Conservation (phyloP, 192 early-diverging fungal species). For the Backusella morwellensis region DNA sequence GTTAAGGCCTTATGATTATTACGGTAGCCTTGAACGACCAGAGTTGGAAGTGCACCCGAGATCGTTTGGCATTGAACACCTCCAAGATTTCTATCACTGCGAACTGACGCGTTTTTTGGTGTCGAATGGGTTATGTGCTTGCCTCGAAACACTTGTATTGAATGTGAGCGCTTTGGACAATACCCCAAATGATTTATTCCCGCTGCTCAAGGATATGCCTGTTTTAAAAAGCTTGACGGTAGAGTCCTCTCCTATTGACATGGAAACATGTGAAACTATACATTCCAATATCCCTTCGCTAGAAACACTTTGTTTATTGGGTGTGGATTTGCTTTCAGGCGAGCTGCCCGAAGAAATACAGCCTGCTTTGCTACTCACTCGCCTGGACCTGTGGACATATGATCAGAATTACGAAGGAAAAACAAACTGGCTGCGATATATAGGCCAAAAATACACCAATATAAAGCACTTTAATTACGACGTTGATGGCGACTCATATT, state of each 20-base stretch:
- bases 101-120: background rate
- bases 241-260: background rate
- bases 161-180: background rate
- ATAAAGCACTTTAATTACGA: background rate
- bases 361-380: background rate
- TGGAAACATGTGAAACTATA: background rate
- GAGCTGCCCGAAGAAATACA: background rate
- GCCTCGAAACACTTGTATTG: background rate
- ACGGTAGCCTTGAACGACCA: background rate
- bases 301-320: background rate
- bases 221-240: background rate
- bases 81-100: background rate
- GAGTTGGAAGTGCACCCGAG: background rate
- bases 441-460: background rate
- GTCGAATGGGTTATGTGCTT: background rate
- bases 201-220: background rate
- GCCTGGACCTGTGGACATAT: background rate
- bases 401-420: background rate
- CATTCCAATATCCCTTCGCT: background rate
- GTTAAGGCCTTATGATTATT: background rate
- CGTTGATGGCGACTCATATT: background rate
- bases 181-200: background rate
- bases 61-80: background rate
- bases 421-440: background rate
- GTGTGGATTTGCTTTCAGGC: background rate